Evolutionary conservation across 148 eudicot species (phyloP).

Genomic region (Cornus florida): DNA sequence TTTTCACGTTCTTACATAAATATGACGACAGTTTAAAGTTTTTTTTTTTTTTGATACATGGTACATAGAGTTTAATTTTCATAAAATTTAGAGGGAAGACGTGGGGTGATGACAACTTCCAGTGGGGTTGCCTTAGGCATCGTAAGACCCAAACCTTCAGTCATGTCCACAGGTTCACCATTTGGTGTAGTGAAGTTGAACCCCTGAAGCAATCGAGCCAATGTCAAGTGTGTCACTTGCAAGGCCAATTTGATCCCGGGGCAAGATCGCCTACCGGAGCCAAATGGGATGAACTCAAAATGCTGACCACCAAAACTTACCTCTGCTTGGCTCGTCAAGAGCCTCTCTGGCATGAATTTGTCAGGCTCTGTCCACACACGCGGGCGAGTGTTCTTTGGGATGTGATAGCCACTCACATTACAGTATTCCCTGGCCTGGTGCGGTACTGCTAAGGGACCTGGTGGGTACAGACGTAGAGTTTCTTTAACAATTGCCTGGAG

Average conservation of each 20-base stretch:
- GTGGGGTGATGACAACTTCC: conserved; percentile 23
- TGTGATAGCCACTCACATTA: conserved; percentile 10
- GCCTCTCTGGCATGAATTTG: conserved; percentile 35
- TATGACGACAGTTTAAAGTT: no score
- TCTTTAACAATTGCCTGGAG: conserved; percentile 32
- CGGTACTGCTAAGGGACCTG: conserved; percentile 21
- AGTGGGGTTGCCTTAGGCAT: conserved; percentile 30
- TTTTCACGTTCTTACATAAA: no score
- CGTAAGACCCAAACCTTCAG: conserved; percentile 18
- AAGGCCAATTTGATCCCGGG: conserved; percentile 33
- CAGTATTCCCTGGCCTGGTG: conserved; percentile 20
- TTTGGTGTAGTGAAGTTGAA: conserved; percentile 14
- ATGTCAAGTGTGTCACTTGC: conserved; percentile 27
- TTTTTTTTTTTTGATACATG: no score
- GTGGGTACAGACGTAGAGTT: conserved; percentile 27
- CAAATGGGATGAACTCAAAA: conserved; percentile 37
- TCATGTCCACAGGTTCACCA: conserved; percentile 27
- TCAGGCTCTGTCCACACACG: conserved; percentile 31
- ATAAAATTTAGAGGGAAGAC: conserved; percentile 18
- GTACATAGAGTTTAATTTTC: not conserved
- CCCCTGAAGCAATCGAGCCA: conserved; percentile 37
- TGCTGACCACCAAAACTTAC: conserved; percentile 18
- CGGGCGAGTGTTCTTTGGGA: conserved; percentile 25
- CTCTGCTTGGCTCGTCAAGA: conserved; percentile 11
- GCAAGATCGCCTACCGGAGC: conserved; percentile 36